phyloP scores from a whole-genome alignment of 2,329 filamentous ascomycete genomes.

The Aureobasidium leucospermi region DNA sequence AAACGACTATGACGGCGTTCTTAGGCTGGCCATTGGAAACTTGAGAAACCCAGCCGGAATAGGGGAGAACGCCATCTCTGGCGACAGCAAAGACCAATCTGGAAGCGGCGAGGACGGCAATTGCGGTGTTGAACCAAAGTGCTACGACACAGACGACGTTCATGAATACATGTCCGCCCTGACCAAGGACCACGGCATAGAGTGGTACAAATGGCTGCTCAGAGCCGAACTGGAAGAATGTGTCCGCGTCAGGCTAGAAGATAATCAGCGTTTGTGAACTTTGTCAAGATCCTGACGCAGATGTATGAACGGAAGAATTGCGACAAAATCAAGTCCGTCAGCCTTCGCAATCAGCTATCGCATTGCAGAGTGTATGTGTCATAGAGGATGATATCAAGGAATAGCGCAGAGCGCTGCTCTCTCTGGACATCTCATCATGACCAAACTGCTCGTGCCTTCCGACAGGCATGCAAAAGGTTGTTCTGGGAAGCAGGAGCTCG shows the following conservation, averaged over 20 bases:
- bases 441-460: too few relatives aligned
- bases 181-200: conserved; percentile 50
- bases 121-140: conserved; percentile 49
- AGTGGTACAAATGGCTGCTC: conserved; percentile 53
- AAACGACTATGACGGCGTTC: conserved; percentile 54
- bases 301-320: too few relatives aligned
- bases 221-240: conserved; percentile 46
- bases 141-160: conserved; percentile 47
- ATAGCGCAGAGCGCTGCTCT: too few relatives aligned
- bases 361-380: too few relatives aligned
- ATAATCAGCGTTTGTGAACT: neutral
- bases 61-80: conserved; percentile 53
- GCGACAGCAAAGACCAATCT: conserved; percentile 57
- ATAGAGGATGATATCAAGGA: too few relatives aligned
- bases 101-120: conserved; percentile 52
- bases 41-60: conserved; percentile 50
- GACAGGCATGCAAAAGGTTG: too few relatives aligned
- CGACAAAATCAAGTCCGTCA: too few relatives aligned
- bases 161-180: conserved; percentile 53
- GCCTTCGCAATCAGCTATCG: too few relatives aligned
- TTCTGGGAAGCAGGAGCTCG: too few relatives aligned
- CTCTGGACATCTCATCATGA: too few relatives aligned
- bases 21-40: conserved; percentile 51
- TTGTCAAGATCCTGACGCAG: neutral
- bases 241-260: conserved; percentile 40